These are phyloP conservation scores for Cryphonectria naterciae DNA, from an alignment of 2,329 filamentous ascomycete genomes.

Conservation along the genomic window DNA sequence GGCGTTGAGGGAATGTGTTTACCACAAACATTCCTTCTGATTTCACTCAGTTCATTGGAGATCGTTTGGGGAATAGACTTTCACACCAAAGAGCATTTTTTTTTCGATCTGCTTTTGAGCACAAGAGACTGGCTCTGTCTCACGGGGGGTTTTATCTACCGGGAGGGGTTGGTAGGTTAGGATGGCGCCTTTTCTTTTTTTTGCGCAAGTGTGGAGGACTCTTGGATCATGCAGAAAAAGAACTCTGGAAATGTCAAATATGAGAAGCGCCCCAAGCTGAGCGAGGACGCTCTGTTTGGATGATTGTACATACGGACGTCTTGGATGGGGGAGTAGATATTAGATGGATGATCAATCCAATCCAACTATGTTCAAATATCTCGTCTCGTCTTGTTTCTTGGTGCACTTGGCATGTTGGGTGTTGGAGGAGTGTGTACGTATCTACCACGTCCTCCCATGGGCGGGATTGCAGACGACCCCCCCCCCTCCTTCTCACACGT, in stretches of 20 bases:
- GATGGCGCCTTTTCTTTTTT: constrained; percentile 10
- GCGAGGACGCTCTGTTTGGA: constrained; percentile 12
- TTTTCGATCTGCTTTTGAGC: constrained; percentile 8
- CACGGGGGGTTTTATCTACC: not conserved
- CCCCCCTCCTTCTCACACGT: not conserved
- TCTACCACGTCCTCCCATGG: too few species aligned
- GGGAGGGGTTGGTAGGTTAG: not conserved
- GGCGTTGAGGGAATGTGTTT: constrained; percentile 21
- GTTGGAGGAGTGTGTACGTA: too few species aligned
- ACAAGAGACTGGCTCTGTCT: constrained; percentile 9
- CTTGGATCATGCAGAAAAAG: constrained; percentile 12
- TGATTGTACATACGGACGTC: constrained; percentile 23
- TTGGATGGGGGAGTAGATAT: constrained; percentile 25
- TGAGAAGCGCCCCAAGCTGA: constrained; percentile 1
- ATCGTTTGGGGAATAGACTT: constrained; percentile 25
- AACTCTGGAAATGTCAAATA: constrained; percentile 8
- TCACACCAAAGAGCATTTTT: constrained; percentile 10
- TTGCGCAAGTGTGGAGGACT: constrained; percentile 9
- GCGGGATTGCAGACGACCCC: not conserved
- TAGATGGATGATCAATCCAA: constrained; percentile 18
- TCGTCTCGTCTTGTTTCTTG: too few species aligned
- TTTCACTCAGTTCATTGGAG: constrained; percentile 13
- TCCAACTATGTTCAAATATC: constrained; percentile 15
- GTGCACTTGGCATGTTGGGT: too few species aligned
- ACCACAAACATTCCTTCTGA: constrained; percentile 21